Base-by-base conservation (phyloP, 1,139 yeast genomes). In the Ogataea hybrid region DNA sequence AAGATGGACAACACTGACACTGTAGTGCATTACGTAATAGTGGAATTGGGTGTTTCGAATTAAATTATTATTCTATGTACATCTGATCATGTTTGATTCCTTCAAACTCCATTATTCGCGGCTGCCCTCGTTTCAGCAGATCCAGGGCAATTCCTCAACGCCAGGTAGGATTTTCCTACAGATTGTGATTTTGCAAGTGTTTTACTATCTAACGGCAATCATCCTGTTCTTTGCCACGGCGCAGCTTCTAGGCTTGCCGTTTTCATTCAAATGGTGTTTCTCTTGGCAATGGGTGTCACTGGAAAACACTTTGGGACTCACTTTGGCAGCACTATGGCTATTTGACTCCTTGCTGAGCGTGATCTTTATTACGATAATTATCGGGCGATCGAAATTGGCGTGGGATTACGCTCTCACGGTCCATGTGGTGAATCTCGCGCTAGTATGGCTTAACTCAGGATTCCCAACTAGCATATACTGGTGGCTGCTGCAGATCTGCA, bases 331-430 rank as follows among this genome's bases (percentile, higher is more conserved):
- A 11, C 64, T 89, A 48, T 90, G 97, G 97, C 69, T 90, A 11
- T 65, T 87, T 43, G 95, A 86, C 60, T 74, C 96, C 1, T 69
- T 84, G 40, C 62, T 83, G 15, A 82, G 90, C 57, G 96, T 89
- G 2, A 64, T 87, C 14, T 88, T 88, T 56, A 81, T 92, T 57
- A 87, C 96, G 1, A 67, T 89, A 4, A 81, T 90, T 17, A 96
- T 92, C 14, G 97, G 97, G 0, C 70, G 97, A 47, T 84, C 95
- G 31, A 92, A 90, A 62, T 68, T 92, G 44, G 97, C 97, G 0
- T 84, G 96, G 85, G 98, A 92, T 63, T 92, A 90, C 67, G 96
- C 96, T 10, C 60, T 92, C 25, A 90, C 98, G 0, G 68, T 92
- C 12, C 97, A 92, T 62, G 80, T 86, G 14, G 76, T 92, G 41